A percentile compares a stretch with the other conserved stretches of the same genome.
Conservation (phyloP, 2,329 filamentous ascomycete genomes). For the Aureobasidium sp. region DNA sequence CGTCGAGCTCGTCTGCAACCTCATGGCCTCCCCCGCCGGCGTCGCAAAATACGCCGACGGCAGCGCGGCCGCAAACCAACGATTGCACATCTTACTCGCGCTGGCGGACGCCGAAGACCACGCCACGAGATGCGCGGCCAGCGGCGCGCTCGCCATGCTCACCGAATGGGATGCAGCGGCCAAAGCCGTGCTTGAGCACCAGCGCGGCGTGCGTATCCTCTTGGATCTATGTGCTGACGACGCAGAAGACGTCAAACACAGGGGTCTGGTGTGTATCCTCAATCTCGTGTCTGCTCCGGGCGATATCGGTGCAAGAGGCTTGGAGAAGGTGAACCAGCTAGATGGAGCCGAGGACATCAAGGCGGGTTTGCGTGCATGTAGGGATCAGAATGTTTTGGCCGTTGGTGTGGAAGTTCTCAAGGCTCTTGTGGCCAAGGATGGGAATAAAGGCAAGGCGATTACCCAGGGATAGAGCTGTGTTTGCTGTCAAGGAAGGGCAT, state of each 20-base stretch:
- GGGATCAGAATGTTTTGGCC: constrained; percentile 60
- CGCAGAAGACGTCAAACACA: constrained; percentile 54
- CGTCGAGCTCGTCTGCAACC: constrained; percentile 84
- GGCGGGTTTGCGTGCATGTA: constrained; percentile 58
- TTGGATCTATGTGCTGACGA: constrained; percentile 68
- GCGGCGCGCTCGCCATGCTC: constrained; percentile 78
- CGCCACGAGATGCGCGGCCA: constrained; percentile 71
- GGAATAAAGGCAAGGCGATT: neutral
- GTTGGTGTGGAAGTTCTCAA: constrained; percentile 66
- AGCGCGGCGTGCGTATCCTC: constrained; percentile 67
- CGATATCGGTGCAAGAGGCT: constrained; percentile 49
- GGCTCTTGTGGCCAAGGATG: constrained; percentile 14
- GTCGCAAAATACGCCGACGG: constrained; percentile 61
- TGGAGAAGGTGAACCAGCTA: constrained; percentile 42
- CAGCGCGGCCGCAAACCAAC: constrained; percentile 57
- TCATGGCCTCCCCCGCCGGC: constrained; percentile 61
- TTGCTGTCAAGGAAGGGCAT: too few species aligned
- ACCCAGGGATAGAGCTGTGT: neutral
- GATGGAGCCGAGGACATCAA: constrained; percentile 61
- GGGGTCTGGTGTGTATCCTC: constrained; percentile 56
- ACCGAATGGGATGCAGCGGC: constrained; percentile 71
- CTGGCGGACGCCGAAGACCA: constrained; percentile 78
- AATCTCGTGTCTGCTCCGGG: constrained; percentile 64
- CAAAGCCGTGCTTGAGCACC: constrained; percentile 57
- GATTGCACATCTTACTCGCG: constrained; percentile 76